Evolutionary conservation across 345 rosid genomes (phyloP).

Genomic region (Eucalyptus microcorys): DNA sequence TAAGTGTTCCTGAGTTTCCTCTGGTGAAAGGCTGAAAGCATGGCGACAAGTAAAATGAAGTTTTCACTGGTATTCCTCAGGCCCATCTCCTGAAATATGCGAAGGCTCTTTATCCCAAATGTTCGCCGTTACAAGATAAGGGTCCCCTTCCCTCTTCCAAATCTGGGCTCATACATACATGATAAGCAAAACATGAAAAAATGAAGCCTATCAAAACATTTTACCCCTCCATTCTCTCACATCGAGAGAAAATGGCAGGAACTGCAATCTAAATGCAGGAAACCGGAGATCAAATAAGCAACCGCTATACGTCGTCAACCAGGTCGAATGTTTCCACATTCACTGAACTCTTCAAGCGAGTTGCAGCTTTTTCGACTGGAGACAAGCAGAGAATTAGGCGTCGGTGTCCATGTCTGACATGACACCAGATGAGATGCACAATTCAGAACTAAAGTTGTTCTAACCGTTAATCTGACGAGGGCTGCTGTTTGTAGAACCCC

Average conservation of each 20-base stretch:
- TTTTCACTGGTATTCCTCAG: neutral
- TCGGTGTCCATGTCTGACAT: neutral
- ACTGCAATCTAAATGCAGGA: neutral
- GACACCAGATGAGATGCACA: neutral
- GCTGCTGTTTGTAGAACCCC: conserved; percentile 61
- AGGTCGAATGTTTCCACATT: conserved; percentile 9
- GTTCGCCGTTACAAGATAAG: neutral
- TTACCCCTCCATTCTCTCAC: neutral
- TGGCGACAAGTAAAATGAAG: neutral
- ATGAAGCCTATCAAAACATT: neutral
- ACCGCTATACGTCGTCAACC: neutral
- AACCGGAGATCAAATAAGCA: neutral
- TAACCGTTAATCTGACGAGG: conserved; percentile 44
- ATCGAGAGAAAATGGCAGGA: neutral
- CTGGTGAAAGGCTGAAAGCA: neutral
- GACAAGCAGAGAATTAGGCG: neutral
- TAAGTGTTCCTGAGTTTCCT: neutral
- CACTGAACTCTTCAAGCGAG: conserved; percentile 34
- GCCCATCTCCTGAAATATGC: neutral
- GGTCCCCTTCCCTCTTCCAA: neutral
- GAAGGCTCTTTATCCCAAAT: neutral
- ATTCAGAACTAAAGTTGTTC: conserved; percentile 26
- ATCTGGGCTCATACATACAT: neutral
- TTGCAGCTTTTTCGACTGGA: conserved; percentile 50
- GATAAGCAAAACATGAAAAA: neutral